Conservation (phyloP, 169 alveolate genomes). For the Babesia bovis region DNA sequence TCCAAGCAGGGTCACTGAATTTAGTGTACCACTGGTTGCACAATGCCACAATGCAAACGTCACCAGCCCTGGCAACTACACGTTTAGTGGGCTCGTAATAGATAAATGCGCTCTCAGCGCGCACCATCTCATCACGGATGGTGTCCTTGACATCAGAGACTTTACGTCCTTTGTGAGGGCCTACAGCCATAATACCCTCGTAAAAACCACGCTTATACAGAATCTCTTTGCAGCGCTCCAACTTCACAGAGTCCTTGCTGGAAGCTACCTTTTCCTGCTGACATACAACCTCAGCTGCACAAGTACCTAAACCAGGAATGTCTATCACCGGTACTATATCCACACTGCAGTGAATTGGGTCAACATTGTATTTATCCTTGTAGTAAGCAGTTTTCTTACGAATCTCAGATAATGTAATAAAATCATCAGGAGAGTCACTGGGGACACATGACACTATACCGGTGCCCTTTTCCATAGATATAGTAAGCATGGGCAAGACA, state of each 20-base stretch:
- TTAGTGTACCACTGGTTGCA: slow-evolving; percentile 96
- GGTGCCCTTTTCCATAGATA: slow-evolving; percentile 95
- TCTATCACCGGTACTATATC: slow-evolving; percentile 90
- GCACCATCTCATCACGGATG: slow-evolving; percentile 78
- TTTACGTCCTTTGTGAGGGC: slow-evolving; percentile 87
- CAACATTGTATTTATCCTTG: slow-evolving; percentile 75
- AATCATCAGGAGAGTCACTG: slow-evolving; percentile 99
- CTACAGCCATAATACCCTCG: slow-evolving; percentile 94
- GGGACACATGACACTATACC: slow-evolving; percentile 99
- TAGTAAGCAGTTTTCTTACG: slow-evolving; percentile 83
- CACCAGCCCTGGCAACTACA: slow-evolving; percentile 95
- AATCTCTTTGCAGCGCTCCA: slow-evolving; percentile 93
- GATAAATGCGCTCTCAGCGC: slow-evolving; percentile 77
- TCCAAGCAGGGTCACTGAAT: slow-evolving; percentile 97
- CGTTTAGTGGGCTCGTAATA: slow-evolving; percentile 96
- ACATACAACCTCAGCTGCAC: slow-evolving; percentile 80
- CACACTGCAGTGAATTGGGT: slow-evolving; percentile 76
- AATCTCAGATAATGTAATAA: slow-evolving; percentile 91
- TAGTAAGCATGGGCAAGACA: slow-evolving; percentile 96
- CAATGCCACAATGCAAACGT: slow-evolving; percentile 93
- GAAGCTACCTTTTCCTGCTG: slow-evolving; percentile 83
- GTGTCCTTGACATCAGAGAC: slow-evolving; percentile 83
- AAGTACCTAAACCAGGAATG: slow-evolving; percentile 84
- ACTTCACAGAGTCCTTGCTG: slow-evolving; percentile 89
- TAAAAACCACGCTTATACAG: slow-evolving; percentile 95